Percentiles rank a stretch among this genome's conserved stretches.
phyloP scores from a whole-genome alignment of 306 rosid genomes.

The Alnus rubra region DNA sequence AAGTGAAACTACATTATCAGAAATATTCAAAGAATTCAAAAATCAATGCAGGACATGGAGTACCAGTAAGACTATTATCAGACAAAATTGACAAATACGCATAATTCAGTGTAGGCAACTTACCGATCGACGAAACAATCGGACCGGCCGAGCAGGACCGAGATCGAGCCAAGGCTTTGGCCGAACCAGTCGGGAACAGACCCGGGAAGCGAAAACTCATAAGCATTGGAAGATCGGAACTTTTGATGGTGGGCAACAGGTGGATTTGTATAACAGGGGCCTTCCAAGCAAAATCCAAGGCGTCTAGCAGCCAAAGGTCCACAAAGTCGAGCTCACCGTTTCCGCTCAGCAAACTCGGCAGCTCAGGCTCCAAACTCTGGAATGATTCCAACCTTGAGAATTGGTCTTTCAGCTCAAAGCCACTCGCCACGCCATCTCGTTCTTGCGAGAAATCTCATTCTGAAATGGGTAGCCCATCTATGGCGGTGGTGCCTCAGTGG shows the following conservation, averaged over 20 bases:
- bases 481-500: neutral
- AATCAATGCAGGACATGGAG: slow-evolving; percentile 31
- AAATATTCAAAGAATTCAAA: slow-evolving; percentile 52
- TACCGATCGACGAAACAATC: slow-evolving; percentile 62
- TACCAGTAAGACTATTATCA: slow-evolving; percentile 48
- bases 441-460: slow-evolving; percentile 1
- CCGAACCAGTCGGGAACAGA: slow-evolving; percentile 85
- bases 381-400: slow-evolving; percentile 65
- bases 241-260: too few species aligned
- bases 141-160: slow-evolving; percentile 38
- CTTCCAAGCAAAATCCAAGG: slow-evolving; percentile 23
- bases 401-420: slow-evolving; percentile 46
- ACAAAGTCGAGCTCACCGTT: slow-evolving; percentile 19
- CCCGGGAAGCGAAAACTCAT: slow-evolving; percentile 83
- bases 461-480: neutral
- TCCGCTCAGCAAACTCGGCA: slow-evolving; percentile 11
- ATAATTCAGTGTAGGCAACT: slow-evolving; percentile 42
- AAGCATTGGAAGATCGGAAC: slow-evolving; percentile 56
- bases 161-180: slow-evolving; percentile 61
- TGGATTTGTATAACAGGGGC: too few species aligned
- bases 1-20: slow-evolving; percentile 52
- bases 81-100: slow-evolving; percentile 42
- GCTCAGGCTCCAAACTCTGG: slow-evolving; percentile 49
- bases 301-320: slow-evolving; percentile 67
- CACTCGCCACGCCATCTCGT: neutral